phyloP scores from a whole-genome alignment of 345 rosid species.

The Lepidium sativum region DNA sequence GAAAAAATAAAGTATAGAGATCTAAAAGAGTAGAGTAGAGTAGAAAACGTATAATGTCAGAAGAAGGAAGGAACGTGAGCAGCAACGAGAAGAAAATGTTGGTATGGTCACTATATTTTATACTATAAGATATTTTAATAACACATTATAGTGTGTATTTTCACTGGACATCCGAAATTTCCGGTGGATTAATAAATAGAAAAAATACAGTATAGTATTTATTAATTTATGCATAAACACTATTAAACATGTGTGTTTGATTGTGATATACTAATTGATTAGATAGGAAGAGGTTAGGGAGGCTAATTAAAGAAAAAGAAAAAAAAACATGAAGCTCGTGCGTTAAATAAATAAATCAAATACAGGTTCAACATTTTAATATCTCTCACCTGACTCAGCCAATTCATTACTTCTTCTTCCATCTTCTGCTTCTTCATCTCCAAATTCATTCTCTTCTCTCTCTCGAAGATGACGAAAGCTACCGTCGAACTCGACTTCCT shows the following conservation, averaged over 20 bases:
- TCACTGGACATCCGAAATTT: not conserved
- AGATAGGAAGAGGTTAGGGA: not conserved
- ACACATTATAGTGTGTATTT: not conserved
- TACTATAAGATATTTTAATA: not conserved
- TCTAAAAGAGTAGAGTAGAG: not conserved
- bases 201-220: no score
- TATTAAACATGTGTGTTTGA: constrained; percentile 6
- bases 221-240: not conserved
- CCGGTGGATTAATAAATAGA: not conserved
- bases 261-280: not conserved
- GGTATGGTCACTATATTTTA: not conserved
- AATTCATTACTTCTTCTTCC: not conserved
- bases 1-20: not conserved
- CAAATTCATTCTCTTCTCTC: not conserved
- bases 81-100: not conserved
- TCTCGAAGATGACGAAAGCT: constrained; percentile 41
- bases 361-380: not conserved
- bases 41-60: not conserved
- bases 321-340: constrained; percentile 27
- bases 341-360: not conserved
- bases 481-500: constrained; percentile 67
- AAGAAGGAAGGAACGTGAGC: constrained; percentile 1
- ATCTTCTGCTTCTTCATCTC: constrained; percentile 4
- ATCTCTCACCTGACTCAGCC: constrained; percentile 8
- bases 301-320: not conserved